Conservation (phyloP, 345 rosid species). For the Triadica sebifera region DNA sequence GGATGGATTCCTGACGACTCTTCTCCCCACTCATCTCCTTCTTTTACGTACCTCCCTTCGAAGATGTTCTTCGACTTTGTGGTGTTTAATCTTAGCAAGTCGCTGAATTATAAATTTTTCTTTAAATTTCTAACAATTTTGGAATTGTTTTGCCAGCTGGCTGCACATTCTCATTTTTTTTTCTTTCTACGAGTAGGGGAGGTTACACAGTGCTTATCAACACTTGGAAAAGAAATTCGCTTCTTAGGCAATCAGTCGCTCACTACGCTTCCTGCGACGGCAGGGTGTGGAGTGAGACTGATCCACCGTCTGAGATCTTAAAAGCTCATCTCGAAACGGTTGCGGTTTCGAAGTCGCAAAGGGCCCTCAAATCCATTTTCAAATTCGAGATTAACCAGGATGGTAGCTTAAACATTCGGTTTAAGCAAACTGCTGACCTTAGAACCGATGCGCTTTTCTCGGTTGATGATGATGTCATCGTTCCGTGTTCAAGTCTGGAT, state of each 20-base stretch:
- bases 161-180: background rate
- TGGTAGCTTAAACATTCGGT: slow-evolving; percentile 18
- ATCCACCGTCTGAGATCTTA: slow-evolving; percentile 18
- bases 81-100: background rate
- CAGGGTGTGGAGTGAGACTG: slow-evolving; percentile 22
- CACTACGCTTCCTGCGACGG: slow-evolving; percentile 28
- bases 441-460: slow-evolving; percentile 34
- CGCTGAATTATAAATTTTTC: too few relatives aligned
- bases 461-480: slow-evolving; percentile 30
- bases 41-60: background rate
- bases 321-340: slow-evolving; percentile 10
- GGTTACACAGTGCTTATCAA: slow-evolving; percentile 30
- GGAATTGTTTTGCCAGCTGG: too few relatives aligned
- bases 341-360: slow-evolving; percentile 15
- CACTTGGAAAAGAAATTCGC: slow-evolving; percentile 26
- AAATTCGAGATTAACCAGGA: slow-evolving; percentile 15
- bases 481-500: slow-evolving; percentile 30
- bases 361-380: slow-evolving; percentile 1
- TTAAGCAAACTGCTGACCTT: slow-evolving; percentile 23
- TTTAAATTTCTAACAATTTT: too few relatives aligned
- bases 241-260: slow-evolving; percentile 22
- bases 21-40: background rate
- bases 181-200: slow-evolving; percentile 14
- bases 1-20: slow-evolving; percentile 27
- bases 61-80: background rate